phyloP scores from a whole-genome alignment of 441 rosid genomes.

The Erodium moschatum region DNA sequence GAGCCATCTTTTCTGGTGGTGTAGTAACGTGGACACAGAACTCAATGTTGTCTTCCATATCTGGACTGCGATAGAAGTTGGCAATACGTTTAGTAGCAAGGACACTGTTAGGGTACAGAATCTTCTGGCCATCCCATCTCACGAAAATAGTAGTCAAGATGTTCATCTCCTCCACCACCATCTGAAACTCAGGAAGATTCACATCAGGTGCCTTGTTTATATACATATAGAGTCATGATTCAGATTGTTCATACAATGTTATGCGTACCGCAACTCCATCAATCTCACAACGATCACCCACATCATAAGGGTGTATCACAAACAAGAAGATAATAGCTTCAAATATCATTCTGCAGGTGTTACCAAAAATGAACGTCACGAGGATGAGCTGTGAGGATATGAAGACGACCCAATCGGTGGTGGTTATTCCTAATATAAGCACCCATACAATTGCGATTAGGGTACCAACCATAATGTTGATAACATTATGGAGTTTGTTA shows the following conservation, averaged over 20 bases:
- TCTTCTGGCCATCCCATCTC: constrained; percentile 16
- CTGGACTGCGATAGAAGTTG: constrained; percentile 21
- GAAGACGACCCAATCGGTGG: constrained; percentile 13
- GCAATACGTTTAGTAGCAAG: constrained; percentile 11
- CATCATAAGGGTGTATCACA: constrained; percentile 8
- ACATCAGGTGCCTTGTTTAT: neutral
- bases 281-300: constrained; percentile 18
- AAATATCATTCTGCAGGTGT: constrained; percentile 18
- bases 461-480: constrained; percentile 4
- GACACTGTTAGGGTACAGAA: constrained; percentile 12
- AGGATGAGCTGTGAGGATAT: constrained; percentile 12
- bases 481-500: constrained; percentile 15
- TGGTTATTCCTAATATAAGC: constrained; percentile 12
- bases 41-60: constrained; percentile 18
- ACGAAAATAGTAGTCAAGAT: constrained; percentile 21
- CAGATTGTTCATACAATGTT: neutral
- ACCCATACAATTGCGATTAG: constrained; percentile 11
- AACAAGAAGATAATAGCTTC: constrained; percentile 20
- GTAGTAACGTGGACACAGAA: constrained; percentile 16
- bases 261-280: constrained; percentile 16
- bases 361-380: constrained; percentile 18
- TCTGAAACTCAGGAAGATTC: neutral
- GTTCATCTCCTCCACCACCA: constrained; percentile 10
- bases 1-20: constrained; percentile 15
- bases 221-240: neutral